phyloP scores from a whole-genome alignment of 2,329 filamentous ascomycete species.

The Trichophaea hybrida region DNA sequence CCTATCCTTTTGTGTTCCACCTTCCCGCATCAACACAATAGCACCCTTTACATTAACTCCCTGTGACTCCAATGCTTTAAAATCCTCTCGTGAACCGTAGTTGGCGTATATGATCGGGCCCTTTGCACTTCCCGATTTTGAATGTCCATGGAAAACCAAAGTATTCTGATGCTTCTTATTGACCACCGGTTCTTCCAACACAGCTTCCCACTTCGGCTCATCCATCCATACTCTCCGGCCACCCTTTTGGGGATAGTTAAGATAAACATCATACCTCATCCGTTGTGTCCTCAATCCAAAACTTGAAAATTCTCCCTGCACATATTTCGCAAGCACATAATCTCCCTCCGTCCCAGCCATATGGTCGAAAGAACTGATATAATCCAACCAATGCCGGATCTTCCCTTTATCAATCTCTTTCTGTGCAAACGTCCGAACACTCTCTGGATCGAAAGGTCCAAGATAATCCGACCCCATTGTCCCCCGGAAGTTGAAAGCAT shows the following conservation, averaged over 20 bases:
- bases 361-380: constrained; percentile 74
- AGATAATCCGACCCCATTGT: constrained; percentile 1
- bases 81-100: constrained; percentile 76
- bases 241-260: constrained; percentile 72
- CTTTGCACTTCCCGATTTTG: constrained; percentile 68
- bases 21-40: constrained; percentile 71
- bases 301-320: constrained; percentile 59
- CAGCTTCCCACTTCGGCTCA: constrained; percentile 63
- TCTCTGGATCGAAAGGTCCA: constrained; percentile 63
- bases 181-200: constrained; percentile 56
- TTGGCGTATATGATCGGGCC: constrained; percentile 86
- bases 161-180: constrained; percentile 50
- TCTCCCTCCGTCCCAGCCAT: constrained; percentile 91
- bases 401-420: constrained; percentile 52
- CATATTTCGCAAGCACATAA: constrained; percentile 69
- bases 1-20: constrained; percentile 56
- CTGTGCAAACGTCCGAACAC: constrained; percentile 61
- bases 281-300: constrained; percentile 61
- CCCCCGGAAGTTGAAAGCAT: constrained; percentile 10
- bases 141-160: constrained; percentile 73
- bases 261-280: constrained; percentile 71
- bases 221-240: constrained; percentile 73
- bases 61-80: constrained; percentile 53
- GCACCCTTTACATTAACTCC: constrained; percentile 63
- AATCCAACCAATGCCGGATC: constrained; percentile 58